These are phyloP conservation scores for Aegilops longissima DNA, from an alignment of 176 grass and related monocot genomes.

Conservation along the genomic window DNA sequence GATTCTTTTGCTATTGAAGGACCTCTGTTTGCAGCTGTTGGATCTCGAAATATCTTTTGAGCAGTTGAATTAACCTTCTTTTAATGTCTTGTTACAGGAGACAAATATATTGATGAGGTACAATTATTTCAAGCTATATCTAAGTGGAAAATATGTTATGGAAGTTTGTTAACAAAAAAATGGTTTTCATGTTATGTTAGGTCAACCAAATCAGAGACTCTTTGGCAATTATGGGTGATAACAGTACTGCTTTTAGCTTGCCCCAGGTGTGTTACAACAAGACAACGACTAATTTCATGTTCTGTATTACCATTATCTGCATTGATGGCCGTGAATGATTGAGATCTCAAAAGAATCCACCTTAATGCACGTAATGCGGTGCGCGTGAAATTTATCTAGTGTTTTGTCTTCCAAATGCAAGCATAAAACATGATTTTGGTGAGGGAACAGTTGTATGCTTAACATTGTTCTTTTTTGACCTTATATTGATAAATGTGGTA, in stretches of 20 bases:
- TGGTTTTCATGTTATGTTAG: conserved; percentile 46
- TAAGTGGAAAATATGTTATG: conserved; percentile 29
- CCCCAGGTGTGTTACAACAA: conserved; percentile 57
- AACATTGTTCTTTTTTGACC: too few species aligned
- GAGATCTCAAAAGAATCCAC: too few species aligned
- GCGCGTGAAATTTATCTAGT: too few species aligned
- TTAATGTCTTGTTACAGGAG: conserved; percentile 59
- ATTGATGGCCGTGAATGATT: too few species aligned
- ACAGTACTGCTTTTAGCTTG: conserved; percentile 94
- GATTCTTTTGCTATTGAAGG: neutral
- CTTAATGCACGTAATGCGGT: too few species aligned
- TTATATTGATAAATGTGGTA: too few species aligned
- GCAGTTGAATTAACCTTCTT: conserved; percentile 33
- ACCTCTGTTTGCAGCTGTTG: conserved; percentile 10
- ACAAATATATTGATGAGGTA: conserved; percentile 90
- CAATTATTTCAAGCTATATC: conserved; percentile 14
- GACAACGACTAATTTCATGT: too few species aligned
- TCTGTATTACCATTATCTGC: too few species aligned
- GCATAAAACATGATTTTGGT: too few species aligned
- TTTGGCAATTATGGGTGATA: conserved; percentile 81
- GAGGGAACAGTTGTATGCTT: too few species aligned
- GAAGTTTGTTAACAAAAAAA: conserved; percentile 22
- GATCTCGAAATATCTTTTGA: conserved; percentile 19
- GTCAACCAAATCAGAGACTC: conserved; percentile 97
- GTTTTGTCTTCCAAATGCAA: too few species aligned